Evolutionary conservation across 805 yeast genomes (phyloP), one percentile per base, ranked within the genome.

Genomic region (Blastobotrys chiropterorum): DNA sequence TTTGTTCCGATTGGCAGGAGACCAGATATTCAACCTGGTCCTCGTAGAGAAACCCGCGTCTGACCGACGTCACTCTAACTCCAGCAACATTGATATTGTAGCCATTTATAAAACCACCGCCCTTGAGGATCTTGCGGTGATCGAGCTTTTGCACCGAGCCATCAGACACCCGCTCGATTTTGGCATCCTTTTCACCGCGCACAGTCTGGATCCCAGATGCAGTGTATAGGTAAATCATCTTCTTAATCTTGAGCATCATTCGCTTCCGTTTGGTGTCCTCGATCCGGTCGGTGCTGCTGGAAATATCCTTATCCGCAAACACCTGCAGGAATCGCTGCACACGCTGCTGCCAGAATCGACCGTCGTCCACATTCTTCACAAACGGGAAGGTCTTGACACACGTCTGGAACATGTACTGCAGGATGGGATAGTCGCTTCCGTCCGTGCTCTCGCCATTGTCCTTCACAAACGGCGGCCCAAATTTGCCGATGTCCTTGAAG

Each of bases 281-380:
- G 14, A 82, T 84, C 31, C 97, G 72, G 59, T 88, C 96, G 42
- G 79, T 79, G 21, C 90, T 78, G 52, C 82, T 78, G 56, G 90
- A 82, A 47, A 92, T 80, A 43, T 81, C 79, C 64, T 87, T 81
- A 17, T 75, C 69, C 66, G 86, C 84, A 70, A 94, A 83, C 51
- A 83, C 78, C 63, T 90, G 95, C 62, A 85, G 79, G 62, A 90
- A 88, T 21, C 83, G 82, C 67, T 90, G 97, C 0, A 90, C 82
- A 46, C 84, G 83, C 45, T 72, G 74, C 48, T 80, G 79, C 97
- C 97, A 92, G 62, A 92, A 87, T 48, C 80, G 80, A 43, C 77
- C 76, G 44, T 78, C 75, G 41, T 75, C 69, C 0, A 73, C 59
- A 47, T 72, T 69, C 48, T 70, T 71, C 16, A 94, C 71, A 62